Conservation (phyloP, 1,284 basidiomycete genomes). For the Trichosporon sp. region DNA sequence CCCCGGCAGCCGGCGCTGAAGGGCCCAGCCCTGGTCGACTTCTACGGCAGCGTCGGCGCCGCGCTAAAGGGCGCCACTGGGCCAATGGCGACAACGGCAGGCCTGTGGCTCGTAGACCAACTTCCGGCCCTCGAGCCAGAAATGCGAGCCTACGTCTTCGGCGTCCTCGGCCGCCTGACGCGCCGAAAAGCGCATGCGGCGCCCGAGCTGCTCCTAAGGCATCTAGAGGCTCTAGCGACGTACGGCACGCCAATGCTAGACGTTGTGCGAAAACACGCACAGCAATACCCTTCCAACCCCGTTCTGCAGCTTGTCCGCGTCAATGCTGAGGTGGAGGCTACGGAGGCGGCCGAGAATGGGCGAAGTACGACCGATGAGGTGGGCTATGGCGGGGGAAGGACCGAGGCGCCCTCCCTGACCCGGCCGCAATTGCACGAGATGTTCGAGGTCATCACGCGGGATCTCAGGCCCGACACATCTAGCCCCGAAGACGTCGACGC, state of each 20-base stretch:
- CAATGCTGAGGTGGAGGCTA: slow-evolving; percentile 16
- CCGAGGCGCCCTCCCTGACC: slow-evolving; percentile 3
- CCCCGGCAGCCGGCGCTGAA: slow-evolving; percentile 20
- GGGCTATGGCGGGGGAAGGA: too few species aligned
- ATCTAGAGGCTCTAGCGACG: slow-evolving; percentile 26
- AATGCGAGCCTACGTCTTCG: slow-evolving; percentile 33
- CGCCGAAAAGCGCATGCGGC: slow-evolving; percentile 33
- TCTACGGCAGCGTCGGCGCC: slow-evolving; percentile 33
- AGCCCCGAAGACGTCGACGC: slow-evolving; percentile 13
- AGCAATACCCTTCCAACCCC: slow-evolving; percentile 26
- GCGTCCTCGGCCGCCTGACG: slow-evolving; percentile 8
- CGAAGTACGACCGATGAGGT: background rate
- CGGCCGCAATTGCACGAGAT: slow-evolving; percentile 11
- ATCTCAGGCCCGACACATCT: slow-evolving; percentile 13
- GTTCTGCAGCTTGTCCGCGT: slow-evolving; percentile 28
- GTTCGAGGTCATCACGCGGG: slow-evolving; percentile 20
- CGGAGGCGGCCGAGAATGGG: background rate
- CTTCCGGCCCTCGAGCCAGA: slow-evolving; percentile 27
- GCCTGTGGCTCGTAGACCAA: slow-evolving; percentile 27
- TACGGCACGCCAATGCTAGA: slow-evolving; percentile 11
- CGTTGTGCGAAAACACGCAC: slow-evolving; percentile 25
- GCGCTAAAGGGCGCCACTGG: slow-evolving; percentile 26
- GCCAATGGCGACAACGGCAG: slow-evolving; percentile 16
- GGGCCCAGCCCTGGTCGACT: slow-evolving; percentile 35
- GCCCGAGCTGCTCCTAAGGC: slow-evolving; percentile 30